phyloP scores from a whole-genome alignment of 106 monocot species.

The Dendrobium officinale region DNA sequence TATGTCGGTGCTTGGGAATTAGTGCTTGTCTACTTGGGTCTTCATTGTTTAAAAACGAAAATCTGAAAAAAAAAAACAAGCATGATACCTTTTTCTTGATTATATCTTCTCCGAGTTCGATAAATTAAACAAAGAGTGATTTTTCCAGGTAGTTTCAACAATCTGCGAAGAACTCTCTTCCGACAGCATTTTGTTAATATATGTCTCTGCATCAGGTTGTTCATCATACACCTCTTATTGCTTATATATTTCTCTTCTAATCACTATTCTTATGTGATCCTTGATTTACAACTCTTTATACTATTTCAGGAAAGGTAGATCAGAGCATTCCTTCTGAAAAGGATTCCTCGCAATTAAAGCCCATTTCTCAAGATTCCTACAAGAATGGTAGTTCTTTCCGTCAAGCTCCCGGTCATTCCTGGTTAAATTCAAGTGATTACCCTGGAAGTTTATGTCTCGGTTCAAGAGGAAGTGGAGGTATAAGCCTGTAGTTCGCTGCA shows the following conservation, averaged over 20 bases:
- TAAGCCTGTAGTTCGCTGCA: slow-evolving; percentile 5
- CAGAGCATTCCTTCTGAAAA: slow-evolving; percentile 37
- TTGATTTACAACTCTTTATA: slow-evolving; percentile 11
- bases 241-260: not conserved
- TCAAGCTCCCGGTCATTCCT: slow-evolving; percentile 14
- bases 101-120: not conserved
- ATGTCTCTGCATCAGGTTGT: slow-evolving; percentile 88
- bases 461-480: slow-evolving; percentile 67
- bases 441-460: slow-evolving; percentile 46
- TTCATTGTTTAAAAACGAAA: not conserved
- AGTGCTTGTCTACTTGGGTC: not conserved
- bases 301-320: slow-evolving; percentile 46
- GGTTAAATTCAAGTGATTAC: slow-evolving; percentile 12
- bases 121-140: not conserved
- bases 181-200: slow-evolving; percentile 72
- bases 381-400: slow-evolving; percentile 11
- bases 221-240: slow-evolving; percentile 9
- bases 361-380: slow-evolving; percentile 14
- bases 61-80: not conserved
- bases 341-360: slow-evolving; percentile 19
- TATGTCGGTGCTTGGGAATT: not conserved
- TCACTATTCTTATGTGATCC: slow-evolving; percentile 2
- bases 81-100: not conserved
- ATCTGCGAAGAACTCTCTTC: slow-evolving; percentile 71
- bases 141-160: slow-evolving; percentile 68